A percentile compares a stretch with the other conserved stretches of the same genome.
Evolutionary conservation across 257 asterid genomes (phyloP).

Genomic region (Perilla frutescens): DNA sequence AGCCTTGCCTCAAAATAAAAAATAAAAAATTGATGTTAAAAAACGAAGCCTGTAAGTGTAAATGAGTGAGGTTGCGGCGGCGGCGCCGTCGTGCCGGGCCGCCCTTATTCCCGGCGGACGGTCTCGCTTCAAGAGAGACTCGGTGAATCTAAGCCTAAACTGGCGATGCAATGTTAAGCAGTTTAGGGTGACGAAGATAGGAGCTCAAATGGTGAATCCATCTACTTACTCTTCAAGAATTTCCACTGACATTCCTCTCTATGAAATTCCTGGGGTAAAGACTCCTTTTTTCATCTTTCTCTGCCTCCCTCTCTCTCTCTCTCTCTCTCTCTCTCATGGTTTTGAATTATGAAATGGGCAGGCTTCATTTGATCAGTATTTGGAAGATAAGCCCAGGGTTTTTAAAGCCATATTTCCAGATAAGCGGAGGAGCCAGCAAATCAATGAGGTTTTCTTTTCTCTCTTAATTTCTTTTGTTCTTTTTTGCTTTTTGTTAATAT

Average conservation of each 20-base stretch:
- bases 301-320: neutral
- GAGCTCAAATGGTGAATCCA: conserved; percentile 54
- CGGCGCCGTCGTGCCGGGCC: conserved; percentile 46
- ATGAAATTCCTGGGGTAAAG: conserved; percentile 76
- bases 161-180: conserved; percentile 40
- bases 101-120: conserved; percentile 34
- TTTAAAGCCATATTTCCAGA: conserved; percentile 94
- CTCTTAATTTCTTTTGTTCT: neutral
- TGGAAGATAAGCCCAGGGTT: conserved; percentile 85
- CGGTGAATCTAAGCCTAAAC: conserved; percentile 16
- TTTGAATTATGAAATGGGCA: conserved; percentile 38
- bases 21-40: neutral
- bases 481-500: neutral
- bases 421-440: conserved; percentile 76
- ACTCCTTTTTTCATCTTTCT: neutral
- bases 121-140: conserved; percentile 26
- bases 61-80: conserved; percentile 46
- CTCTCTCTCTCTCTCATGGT: conserved; percentile 15
- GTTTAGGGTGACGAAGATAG: conserved; percentile 30
- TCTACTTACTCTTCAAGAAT: conserved; percentile 76
- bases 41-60: neutral
- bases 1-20: conserved; percentile 4
- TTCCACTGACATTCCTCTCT: conserved; percentile 81
- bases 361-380: conserved; percentile 90
- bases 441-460: conserved; percentile 66